Conservation (phyloP, 169 alveolate genomes). For the Eimeria maxima region DNA sequence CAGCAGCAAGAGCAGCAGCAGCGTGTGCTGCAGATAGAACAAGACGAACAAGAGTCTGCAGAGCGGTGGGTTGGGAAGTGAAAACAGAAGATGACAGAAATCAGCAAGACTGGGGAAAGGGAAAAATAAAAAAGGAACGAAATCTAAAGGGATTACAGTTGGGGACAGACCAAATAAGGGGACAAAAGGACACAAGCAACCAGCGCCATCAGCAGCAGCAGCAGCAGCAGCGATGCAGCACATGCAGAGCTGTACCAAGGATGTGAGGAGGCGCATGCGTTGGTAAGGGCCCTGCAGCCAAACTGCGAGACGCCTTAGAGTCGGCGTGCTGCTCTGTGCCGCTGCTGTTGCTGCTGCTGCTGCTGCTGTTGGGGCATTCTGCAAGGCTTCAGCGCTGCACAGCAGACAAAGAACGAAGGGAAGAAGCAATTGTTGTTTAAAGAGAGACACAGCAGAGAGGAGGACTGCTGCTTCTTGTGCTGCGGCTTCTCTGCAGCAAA, state of each 20-base stretch:
- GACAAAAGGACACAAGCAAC: neutral
- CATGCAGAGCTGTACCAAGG: constrained; percentile 34
- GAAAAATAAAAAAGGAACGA: neutral
- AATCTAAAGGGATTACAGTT: neutral
- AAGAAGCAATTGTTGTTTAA: neutral
- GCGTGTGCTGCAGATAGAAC: too few relatives aligned
- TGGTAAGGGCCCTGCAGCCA: constrained; percentile 81
- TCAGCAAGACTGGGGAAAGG: neutral
- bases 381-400: neutral
- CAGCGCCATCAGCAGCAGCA: neutral
- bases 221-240: too few relatives aligned
- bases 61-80: neutral
- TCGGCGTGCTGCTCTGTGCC: constrained; percentile 30
- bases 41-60: neutral
- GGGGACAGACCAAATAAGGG: neutral
- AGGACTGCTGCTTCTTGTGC: too few relatives aligned
- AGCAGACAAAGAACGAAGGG: neutral
- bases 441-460: too few relatives aligned
- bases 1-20: neutral
- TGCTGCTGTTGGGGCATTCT: neutral
- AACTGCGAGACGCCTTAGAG: constrained; percentile 78
- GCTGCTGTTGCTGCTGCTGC: constrained; percentile 61
- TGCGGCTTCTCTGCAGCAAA: too few relatives aligned
- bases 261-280: constrained; percentile 80
- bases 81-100: neutral